Conservation (phyloP, 2,329 filamentous ascomycete genomes). For the Phialophora tarda region DNA sequence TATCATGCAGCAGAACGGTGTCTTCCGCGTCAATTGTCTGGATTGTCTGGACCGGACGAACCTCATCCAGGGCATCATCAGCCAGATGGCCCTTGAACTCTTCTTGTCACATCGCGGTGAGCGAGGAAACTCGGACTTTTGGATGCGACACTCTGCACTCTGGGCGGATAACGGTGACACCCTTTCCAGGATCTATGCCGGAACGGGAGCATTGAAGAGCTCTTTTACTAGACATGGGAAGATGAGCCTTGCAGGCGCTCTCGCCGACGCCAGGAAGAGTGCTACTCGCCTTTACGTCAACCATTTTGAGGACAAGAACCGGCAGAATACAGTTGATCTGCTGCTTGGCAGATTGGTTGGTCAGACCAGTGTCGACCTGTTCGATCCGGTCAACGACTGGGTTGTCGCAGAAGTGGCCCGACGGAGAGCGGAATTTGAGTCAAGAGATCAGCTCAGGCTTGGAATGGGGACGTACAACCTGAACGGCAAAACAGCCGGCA, state of each 20-base stretch:
- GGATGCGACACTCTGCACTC: conserved; percentile 86
- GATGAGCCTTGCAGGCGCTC: conserved; percentile 89
- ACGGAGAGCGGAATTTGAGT: conserved; percentile 72
- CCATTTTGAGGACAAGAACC: conserved; percentile 91
- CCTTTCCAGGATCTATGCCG: conserved; percentile 92
- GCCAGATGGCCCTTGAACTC: conserved; percentile 85
- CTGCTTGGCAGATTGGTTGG: conserved; percentile 83
- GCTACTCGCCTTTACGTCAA: conserved; percentile 95
- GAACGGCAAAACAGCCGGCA: conserved; percentile 81
- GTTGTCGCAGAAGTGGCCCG: conserved; percentile 77
- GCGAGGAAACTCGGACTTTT: conserved; percentile 75
- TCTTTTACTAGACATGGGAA: conserved; percentile 94
- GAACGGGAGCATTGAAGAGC: conserved; percentile 92
- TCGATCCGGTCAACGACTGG: conserved; percentile 92
- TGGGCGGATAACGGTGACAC: conserved; percentile 98
- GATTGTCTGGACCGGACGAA: conserved; percentile 97
- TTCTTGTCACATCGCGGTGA: conserved; percentile 78
- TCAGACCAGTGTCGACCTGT: conserved; percentile 81
- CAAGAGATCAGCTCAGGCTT: conserved; percentile 74
- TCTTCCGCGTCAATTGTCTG: conserved; percentile 93
- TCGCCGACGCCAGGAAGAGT: conserved; percentile 95
- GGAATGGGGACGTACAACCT: conserved; percentile 92
- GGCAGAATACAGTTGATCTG: conserved; percentile 94
- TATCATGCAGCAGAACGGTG: conserved; percentile 88
- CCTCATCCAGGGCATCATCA: conserved; percentile 92